A percentile compares a stretch with the other conserved stretches of the same genome.
phyloP scores from a whole-genome alignment of 306 rosid species.

The Medicago lupulina region DNA sequence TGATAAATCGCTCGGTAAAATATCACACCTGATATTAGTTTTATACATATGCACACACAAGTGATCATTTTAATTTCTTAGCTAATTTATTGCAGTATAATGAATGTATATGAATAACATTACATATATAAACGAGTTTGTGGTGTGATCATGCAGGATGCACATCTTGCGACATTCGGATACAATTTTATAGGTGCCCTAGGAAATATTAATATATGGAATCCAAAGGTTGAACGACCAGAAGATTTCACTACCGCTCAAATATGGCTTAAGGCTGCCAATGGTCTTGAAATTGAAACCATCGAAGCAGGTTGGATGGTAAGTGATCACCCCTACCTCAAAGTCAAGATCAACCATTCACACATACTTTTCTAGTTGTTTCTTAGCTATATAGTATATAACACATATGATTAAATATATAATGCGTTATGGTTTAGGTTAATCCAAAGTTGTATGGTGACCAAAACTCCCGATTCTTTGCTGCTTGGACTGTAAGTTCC shows the following conservation, averaged over 20 bases:
- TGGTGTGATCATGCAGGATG: conserved; percentile 44
- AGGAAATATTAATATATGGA: conserved; percentile 71
- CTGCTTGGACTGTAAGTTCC: conserved; percentile 75
- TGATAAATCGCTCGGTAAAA: conserved; percentile 54
- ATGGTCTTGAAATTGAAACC: conserved; percentile 54
- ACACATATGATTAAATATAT: no score
- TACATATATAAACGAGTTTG: background rate
- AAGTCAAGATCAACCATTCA: no score
- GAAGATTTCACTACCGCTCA: conserved; percentile 69
- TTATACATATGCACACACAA: no score
- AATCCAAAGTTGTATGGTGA: conserved; percentile 70
- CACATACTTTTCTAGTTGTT: no score
- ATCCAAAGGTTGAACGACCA: conserved; percentile 50
- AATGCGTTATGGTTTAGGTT: conserved; percentile 43
- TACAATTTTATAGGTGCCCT: conserved; percentile 60
- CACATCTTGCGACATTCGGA: conserved; percentile 52
- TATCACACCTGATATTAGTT: background rate
- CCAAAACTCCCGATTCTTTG: conserved; percentile 45
- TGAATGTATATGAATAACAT: background rate
- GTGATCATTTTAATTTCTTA: no score
- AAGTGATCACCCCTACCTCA: background rate
- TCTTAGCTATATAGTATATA: no score
- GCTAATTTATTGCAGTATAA: no score
- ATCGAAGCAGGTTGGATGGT: conserved; percentile 65
- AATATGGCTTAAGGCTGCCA: conserved; percentile 58